These are phyloP conservation scores for Rhododendron mucronatum DNA, from an alignment of 148 eudicot genomes.

Conservation along the genomic window DNA sequence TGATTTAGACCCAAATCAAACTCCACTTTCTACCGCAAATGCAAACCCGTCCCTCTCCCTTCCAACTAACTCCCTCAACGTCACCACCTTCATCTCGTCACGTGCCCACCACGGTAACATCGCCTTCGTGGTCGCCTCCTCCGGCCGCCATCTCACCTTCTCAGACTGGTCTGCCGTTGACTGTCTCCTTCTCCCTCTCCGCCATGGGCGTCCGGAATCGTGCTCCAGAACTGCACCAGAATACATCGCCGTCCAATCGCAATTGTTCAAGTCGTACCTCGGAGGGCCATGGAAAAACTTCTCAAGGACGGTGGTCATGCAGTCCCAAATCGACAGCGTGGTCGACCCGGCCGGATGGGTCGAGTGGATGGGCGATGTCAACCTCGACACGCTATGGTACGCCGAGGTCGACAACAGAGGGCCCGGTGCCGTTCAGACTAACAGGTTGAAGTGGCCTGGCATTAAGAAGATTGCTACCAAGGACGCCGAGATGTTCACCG, in stretches of 20 bases:
- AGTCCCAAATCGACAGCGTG: conserved; percentile 41
- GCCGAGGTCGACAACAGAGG: conserved; percentile 55
- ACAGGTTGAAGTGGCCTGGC: conserved; percentile 57
- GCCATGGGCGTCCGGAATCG: too few species aligned
- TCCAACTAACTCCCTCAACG: too few species aligned
- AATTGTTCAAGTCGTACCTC: conserved; percentile 36
- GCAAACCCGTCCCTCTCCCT: too few species aligned
- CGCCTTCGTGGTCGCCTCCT: too few species aligned
- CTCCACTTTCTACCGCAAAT: too few species aligned
- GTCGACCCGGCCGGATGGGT: conserved; percentile 54
- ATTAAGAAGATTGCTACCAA: conserved; percentile 20
- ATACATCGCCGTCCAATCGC: conserved; percentile 18
- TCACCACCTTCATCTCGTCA: too few species aligned
- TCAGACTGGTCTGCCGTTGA: too few species aligned
- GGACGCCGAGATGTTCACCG: conserved; percentile 23
- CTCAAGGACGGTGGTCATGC: conserved; percentile 66
- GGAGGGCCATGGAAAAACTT: conserved; percentile 74
- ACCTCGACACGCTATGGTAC: conserved; percentile 39
- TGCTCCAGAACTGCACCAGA: too few species aligned
- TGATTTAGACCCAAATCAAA: too few species aligned
- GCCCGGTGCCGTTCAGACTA: conserved; percentile 23
- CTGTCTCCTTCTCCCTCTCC: too few species aligned
- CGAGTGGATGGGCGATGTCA: conserved; percentile 45
- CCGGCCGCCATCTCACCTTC: too few species aligned
- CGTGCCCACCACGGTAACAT: too few species aligned